phyloP scores from a whole-genome alignment of 2,329 filamentous ascomycete species.

The Xylaria sp. region DNA sequence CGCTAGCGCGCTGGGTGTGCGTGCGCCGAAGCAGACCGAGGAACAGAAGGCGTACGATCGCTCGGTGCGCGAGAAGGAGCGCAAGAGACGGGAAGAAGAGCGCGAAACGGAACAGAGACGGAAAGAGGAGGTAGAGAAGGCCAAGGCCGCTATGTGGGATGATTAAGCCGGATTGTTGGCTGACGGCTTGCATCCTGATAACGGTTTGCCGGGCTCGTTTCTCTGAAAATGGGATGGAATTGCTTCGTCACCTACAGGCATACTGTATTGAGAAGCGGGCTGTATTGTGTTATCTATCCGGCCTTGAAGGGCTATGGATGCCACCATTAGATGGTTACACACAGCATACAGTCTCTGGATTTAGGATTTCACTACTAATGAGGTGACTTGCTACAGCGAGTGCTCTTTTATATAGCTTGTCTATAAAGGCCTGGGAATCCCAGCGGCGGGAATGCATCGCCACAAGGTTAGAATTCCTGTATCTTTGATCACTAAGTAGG shows the following conservation, averaged over 20 bases:
- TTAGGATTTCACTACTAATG: neutral
- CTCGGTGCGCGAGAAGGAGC: constrained; percentile 85
- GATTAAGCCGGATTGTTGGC: constrained; percentile 58
- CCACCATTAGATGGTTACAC: neutral
- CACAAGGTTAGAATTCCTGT: neutral
- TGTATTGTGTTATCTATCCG: neutral
- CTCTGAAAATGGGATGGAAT: neutral
- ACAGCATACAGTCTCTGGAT: neutral
- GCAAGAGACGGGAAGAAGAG: constrained; percentile 78
- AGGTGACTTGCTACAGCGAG: neutral
- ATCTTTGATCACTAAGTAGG: neutral
- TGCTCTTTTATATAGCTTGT: neutral
- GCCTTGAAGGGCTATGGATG: neutral
- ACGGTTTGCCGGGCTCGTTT: neutral
- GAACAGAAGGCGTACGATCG: constrained; percentile 90
- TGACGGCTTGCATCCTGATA: neutral
- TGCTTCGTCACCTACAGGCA: neutral
- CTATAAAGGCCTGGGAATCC: neutral
- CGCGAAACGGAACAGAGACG: constrained; percentile 70
- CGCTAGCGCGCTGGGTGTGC: constrained; percentile 84
- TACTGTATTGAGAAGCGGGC: neutral
- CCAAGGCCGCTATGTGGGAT: constrained; percentile 90
- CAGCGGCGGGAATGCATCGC: neutral
- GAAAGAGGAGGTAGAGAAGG: constrained; percentile 74
- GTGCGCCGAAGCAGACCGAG: constrained; percentile 82